phyloP scores from a whole-genome alignment of 805 yeast species.

The Saccharomycopsis schoenii region DNA sequence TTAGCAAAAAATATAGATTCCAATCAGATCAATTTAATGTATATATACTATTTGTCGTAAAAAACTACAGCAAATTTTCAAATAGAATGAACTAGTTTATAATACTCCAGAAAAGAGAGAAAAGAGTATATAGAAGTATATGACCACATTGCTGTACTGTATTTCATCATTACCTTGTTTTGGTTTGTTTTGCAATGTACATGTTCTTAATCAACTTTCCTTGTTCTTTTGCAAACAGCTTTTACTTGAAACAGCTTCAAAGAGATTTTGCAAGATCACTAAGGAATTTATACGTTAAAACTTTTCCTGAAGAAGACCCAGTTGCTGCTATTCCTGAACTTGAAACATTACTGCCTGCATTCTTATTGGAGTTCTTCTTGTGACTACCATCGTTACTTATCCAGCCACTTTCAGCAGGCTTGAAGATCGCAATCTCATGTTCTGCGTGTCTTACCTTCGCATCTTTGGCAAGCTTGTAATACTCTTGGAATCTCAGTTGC shows the following conservation, averaged over 20 bases:
- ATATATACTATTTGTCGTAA: too few relatives aligned
- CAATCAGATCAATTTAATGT: too few relatives aligned
- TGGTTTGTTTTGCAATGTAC: too few relatives aligned
- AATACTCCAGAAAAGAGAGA: too few relatives aligned
- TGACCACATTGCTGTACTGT: too few relatives aligned
- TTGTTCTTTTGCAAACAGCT: background rate
- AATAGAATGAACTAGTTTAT: too few relatives aligned
- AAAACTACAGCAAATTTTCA: too few relatives aligned
- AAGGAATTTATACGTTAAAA: constrained; percentile 1
- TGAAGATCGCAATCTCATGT: constrained; percentile 7
- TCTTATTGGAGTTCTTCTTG: constrained; percentile 1
- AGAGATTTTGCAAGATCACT: constrained; percentile 10
- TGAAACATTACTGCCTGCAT: background rate
- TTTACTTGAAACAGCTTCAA: background rate
- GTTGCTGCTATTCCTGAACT: background rate
- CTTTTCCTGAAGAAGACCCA: background rate
- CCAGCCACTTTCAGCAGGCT: constrained; percentile 15
- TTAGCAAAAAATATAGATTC: too few relatives aligned
- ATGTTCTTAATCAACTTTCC: background rate
- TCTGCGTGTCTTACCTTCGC: background rate
- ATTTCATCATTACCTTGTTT: too few relatives aligned
- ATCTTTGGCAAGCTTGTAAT: constrained; percentile 4
- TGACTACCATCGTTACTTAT: constrained; percentile 4
- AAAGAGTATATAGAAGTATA: too few relatives aligned
- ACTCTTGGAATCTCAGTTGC: constrained; percentile 1